phyloP scores from a whole-genome alignment of 306 rosid genomes.

The Ochetophila trinervis region DNA sequence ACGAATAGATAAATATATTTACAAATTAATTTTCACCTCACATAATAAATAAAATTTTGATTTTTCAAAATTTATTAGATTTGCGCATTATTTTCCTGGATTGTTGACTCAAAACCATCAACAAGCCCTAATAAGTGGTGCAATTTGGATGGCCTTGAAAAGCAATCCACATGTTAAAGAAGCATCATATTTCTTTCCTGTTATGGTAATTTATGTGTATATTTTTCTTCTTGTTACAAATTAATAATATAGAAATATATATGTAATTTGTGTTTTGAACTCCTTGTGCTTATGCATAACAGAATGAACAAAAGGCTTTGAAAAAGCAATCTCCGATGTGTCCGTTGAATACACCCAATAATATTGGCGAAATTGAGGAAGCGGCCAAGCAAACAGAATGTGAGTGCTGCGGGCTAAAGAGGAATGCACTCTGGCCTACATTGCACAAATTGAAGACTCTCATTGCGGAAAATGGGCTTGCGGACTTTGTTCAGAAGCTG shows the following conservation, averaged over 20 bases:
- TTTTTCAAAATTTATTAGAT: too few relatives aligned
- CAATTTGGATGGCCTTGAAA: conserved; percentile 26
- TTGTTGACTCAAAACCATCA: too few relatives aligned
- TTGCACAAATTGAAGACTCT: conserved; percentile 30
- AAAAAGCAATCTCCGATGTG: conserved; percentile 45
- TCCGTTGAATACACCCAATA: conserved; percentile 25
- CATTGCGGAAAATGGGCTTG: conserved; percentile 64
- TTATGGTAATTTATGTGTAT: neutral
- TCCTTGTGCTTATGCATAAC: conserved; percentile 11
- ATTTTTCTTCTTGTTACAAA: neutral
- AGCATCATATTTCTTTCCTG: neutral
- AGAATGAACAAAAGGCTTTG: conserved; percentile 35
- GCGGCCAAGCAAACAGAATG: conserved; percentile 47
- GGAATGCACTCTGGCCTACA: conserved; percentile 54
- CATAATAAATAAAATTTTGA: too few relatives aligned
- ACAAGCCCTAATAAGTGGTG: conserved; percentile 28
- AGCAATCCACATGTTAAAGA: neutral
- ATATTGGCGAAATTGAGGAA: conserved; percentile 25
- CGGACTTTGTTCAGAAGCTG: conserved; percentile 78
- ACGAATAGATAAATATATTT: too few relatives aligned
- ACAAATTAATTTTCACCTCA: too few relatives aligned
- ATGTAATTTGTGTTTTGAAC: neutral
- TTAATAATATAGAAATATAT: too few relatives aligned
- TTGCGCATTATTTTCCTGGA: too few relatives aligned
- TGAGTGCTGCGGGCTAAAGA: conserved; percentile 63